Evolutionary conservation across 2,329 filamentous ascomycete species (phyloP), one percentile per base, ranked within the genome.

Genomic region (Fusarium proliferatum): DNA sequence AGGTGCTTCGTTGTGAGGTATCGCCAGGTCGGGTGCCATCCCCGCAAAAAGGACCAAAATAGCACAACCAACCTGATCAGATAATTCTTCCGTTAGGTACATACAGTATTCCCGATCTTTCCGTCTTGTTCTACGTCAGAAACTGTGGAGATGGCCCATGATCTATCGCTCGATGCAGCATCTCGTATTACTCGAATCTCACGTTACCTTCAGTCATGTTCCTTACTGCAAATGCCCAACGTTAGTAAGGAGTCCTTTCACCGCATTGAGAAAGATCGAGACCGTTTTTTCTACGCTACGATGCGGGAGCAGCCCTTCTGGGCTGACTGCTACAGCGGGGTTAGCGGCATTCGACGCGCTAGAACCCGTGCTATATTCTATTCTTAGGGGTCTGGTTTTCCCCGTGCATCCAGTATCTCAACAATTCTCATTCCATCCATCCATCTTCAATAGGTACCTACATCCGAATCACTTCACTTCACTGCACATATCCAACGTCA

Each of bases 251-350:
- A 16, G 42, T 55, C 36, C 65, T 55, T 55, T 70, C 67, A 69
- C 67, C 45, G 45, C 39, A 69, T 30, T 30, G 28, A 30, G 28
- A 30, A 30, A 30, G 28, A 30, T 62, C 65, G 26, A 66, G 67
- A 55, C 36, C 33, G 19, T 23, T 52, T 11, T 13, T 33, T 39
- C 55, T 33, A 60, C 45, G 68, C 61, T 61, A 30, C 60, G 12
- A n/a, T 28, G 19, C 38, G 33, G 30, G 41, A 51, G 21, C 48
- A 69, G 67, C 67, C 67, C 17, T 69, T 52, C 64, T 64, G 58
- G 65, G 65, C 67, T 69, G 67, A 59, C 21, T 41, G 23, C n/a
- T 51, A 21, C 41, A 67, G 55, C 45, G 61, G 68, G 68, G 55
- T 69, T 48, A 48, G 45, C 43, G 23, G 43, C 23, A 46, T 9